phyloP scores from a whole-genome alignment of 2,329 filamentous ascomycete genomes.

The Aspergillus costaricaensis region DNA sequence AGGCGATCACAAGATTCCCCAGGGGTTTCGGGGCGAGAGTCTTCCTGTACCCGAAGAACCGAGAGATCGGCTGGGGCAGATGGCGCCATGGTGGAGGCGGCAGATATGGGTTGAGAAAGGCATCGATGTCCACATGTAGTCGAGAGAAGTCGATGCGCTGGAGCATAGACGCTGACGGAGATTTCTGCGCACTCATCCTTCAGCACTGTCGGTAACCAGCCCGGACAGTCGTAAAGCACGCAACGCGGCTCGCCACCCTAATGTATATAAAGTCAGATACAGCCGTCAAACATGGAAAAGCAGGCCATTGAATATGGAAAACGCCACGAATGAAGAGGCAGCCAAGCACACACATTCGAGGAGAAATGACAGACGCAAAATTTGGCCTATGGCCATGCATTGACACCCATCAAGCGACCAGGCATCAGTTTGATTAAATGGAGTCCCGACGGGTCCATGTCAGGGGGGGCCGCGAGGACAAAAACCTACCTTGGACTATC shows the following conservation, averaged over 20 bases:
- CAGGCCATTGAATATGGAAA: neutral
- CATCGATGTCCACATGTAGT: conserved; percentile 72
- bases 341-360: neutral
- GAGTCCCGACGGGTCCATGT: conserved; percentile 3
- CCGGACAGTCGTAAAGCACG: neutral
- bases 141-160: conserved; percentile 25
- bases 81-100: conserved; percentile 65
- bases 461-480: neutral
- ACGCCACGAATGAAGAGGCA: neutral
- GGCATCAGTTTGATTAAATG: neutral
- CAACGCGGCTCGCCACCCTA: neutral
- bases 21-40: conserved; percentile 37
- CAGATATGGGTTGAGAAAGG: conserved; percentile 69
- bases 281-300: neutral
- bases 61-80: conserved; percentile 66
- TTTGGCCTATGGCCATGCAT: neutral
- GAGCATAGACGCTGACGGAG: conserved; percentile 1
- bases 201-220: conserved; percentile 3
- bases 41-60: conserved; percentile 66
- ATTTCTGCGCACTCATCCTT: conserved; percentile 6
- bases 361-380: neutral
- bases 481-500: conserved; percentile 6
- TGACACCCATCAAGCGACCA: neutral
- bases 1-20: conserved; percentile 61
- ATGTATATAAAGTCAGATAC: neutral